Percentiles rank a stretch among this genome's conserved stretches.
These are phyloP conservation scores for Solanum arcanum DNA, from an alignment of 257 asterid species.

Conservation along the genomic window DNA sequence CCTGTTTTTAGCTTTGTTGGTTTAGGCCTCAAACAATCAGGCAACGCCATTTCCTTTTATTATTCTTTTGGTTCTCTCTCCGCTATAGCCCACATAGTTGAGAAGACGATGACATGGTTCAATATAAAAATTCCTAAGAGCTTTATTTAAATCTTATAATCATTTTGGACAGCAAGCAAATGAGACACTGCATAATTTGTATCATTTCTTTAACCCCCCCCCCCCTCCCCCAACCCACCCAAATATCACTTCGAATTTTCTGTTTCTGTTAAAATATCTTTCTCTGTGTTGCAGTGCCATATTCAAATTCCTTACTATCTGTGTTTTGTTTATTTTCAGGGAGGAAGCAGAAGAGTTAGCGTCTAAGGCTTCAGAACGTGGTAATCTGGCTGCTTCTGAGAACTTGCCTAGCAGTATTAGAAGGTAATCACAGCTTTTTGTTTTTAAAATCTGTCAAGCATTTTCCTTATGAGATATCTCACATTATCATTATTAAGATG, in stretches of 20 bases:
- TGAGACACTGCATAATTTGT: too few relatives aligned
- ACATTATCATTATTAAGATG: neutral
- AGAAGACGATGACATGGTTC: neutral
- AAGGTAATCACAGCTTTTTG: slow-evolving; percentile 18
- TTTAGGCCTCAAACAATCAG: neutral
- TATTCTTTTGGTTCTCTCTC: neutral
- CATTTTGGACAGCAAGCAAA: neutral
- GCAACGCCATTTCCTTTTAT: neutral
- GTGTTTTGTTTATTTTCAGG: slow-evolving; percentile 13
- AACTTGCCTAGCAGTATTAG: slow-evolving; percentile 43
- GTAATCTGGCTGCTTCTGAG: slow-evolving; percentile 1
- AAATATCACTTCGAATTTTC: too few relatives aligned
- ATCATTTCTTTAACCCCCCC: too few relatives aligned
- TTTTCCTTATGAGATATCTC: neutral
- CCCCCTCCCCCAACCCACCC: neutral
- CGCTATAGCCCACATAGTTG: neutral
- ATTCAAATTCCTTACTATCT: neutral
- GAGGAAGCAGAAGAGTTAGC: slow-evolving; percentile 64
- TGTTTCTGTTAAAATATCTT: too few relatives aligned
- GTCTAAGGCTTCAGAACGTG: slow-evolving; percentile 16
- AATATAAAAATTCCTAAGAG: neutral
- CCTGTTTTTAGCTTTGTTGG: neutral
- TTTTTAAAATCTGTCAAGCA: neutral
- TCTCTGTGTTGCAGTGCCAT: neutral
- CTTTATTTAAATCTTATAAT: too few relatives aligned